phyloP scores from a whole-genome alignment of 2,329 filamentous ascomycete species.

The Alternaria arbusti region DNA sequence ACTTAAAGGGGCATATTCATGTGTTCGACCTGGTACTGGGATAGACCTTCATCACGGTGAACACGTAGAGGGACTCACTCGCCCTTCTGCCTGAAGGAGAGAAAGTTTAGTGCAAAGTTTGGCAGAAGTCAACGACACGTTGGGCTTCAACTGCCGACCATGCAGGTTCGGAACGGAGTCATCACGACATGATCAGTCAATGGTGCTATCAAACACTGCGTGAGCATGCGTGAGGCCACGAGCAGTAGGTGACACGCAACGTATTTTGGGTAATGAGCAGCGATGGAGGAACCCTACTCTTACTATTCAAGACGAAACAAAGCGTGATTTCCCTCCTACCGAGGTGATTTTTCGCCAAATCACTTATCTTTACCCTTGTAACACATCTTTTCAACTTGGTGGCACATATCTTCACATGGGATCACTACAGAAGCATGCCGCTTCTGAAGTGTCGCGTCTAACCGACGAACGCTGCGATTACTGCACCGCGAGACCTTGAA shows the following conservation, averaged over 20 bases:
- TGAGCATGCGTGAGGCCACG: not conserved
- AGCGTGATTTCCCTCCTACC: not conserved
- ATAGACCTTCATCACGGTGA: not conserved
- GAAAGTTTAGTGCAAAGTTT: not conserved
- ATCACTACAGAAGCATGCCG: not conserved
- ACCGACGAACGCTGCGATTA: not conserved
- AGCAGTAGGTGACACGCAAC: not conserved
- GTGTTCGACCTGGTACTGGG: not conserved
- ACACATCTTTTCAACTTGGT: not conserved
- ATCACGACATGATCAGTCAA: not conserved
- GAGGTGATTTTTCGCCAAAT: not conserved
- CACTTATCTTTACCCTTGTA: not conserved
- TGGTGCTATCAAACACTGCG: not conserved
- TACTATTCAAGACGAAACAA: not conserved
- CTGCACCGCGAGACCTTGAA: not conserved
- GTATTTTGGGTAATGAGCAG: not conserved
- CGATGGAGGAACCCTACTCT: not conserved
- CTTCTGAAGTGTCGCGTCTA: not conserved
- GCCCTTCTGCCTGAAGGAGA: not conserved
- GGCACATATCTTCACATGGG: not conserved
- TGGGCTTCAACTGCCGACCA: not conserved
- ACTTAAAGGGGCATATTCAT: slow-evolving; percentile 27
- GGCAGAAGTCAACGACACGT: not conserved
- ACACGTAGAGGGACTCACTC: not conserved
- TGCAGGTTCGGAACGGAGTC: not conserved